Base-by-base conservation (phyloP, 768 basidiomycete genomes). In the Macrolepiota fuliginosa region DNA sequence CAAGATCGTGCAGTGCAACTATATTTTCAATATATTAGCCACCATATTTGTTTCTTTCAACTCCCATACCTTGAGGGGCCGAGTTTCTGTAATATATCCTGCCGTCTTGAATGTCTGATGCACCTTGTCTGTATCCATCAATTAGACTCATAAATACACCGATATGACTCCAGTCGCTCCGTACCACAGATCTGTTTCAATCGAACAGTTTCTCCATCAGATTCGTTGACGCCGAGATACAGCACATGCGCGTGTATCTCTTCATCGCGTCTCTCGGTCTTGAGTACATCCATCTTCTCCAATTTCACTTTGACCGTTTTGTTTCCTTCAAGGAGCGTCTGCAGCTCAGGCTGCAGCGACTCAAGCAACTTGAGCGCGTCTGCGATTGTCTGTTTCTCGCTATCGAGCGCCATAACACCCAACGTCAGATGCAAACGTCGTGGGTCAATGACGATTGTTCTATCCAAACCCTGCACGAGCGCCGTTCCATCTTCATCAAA, bases 381-480 rank as follows among this genome's bases (percentile, higher is more conserved):
- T 0, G 70, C 32, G 7, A 83, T 66, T 0, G 81, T 81, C 37
- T 66, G 72, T 13, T 35, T 62, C 0, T 74, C 67, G 17, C 69
- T 64, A 6, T 72, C 70, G 36, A 91, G 83, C 0, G 81, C 73
- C 87, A 92, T 88, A 0, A 91, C 89, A 1, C 90, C 90, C 1
- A 92, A 73, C 0, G 90, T 92, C 60, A 92, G 72, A 70, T 92
- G 90, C 46, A 91, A 72, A n/a, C 89, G 71, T 10, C 77, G 68
- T 0, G 83, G 82, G 46, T 81, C 76, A 58, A 91, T 79, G 56
- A 89, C 71, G 65, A 92, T 83, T 2, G 81, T 77, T 9, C 66
- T 67, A 71, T 92, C 87, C 3, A 92, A 74, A 0, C 91, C 91
- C 7, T 72, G 66, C 2, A 82, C 73, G 22, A 58, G 65, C 69